Evolutionary conservation across 805 yeast genomes (phyloP).

Genomic region (Sungouiozyma ichnusensis): DNA sequence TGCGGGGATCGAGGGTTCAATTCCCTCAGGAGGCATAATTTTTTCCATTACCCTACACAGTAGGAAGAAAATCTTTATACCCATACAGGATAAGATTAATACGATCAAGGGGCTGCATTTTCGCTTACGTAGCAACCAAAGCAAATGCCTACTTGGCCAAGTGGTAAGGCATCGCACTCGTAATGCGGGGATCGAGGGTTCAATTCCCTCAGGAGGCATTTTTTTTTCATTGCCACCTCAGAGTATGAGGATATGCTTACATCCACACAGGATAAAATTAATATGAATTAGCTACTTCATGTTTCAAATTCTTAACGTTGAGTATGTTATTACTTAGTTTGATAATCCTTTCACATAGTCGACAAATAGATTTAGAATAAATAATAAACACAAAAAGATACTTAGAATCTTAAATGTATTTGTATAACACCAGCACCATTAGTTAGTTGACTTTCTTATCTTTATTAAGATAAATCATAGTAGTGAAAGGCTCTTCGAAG

Average conservation of each 20-base stretch:
- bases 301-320: no score
- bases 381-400: neutral
- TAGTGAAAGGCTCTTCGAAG: slow-evolving; percentile 96
- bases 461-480: slow-evolving; percentile 72
- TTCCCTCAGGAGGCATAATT: slow-evolving; percentile 41
- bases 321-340: no score
- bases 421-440: neutral
- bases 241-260: no score
- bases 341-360: no score
- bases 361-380: neutral
- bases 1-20: slow-evolving; percentile 50
- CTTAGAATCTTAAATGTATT: neutral
- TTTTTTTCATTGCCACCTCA: slow-evolving; percentile 8
- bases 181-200: slow-evolving; percentile 49
- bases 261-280: no score
- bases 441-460: slow-evolving; percentile 29
- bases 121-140: neutral
- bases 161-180: slow-evolving; percentile 52
- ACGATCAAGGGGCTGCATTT: neutral
- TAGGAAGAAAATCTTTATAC: no score
- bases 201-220: slow-evolving; percentile 45
- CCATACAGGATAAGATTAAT: neutral
- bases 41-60: no score
- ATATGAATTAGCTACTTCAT: no score
- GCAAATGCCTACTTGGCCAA: slow-evolving; percentile 39